phyloP scores from a whole-genome alignment of 2,329 filamentous ascomycete species.

The Elsinoe batatas region DNA sequence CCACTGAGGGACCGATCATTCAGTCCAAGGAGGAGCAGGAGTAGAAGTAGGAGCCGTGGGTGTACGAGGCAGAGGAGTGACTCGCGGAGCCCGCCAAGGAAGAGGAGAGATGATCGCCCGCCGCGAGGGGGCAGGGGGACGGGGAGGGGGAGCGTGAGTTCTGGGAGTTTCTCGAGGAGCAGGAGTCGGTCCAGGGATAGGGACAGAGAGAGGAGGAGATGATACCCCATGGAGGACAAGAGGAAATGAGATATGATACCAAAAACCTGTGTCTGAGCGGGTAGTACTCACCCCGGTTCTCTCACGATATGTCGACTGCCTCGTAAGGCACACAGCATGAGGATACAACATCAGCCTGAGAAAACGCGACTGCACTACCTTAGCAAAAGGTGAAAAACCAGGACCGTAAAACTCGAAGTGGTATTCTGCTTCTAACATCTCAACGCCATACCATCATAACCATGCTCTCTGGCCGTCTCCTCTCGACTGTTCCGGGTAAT shows the following conservation, averaged over 20 bases:
- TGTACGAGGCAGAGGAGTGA: conserved; percentile 15
- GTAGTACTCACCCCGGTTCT: too few species aligned
- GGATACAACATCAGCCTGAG: too few species aligned
- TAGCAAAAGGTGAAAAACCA: too few species aligned
- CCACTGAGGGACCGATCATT: conserved; percentile 13
- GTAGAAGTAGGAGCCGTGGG: conserved; percentile 18
- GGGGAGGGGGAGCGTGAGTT: conserved; percentile 27
- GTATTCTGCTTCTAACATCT: not conserved
- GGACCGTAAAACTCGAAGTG: not conserved
- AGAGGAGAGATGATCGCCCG: conserved; percentile 15
- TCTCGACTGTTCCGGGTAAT: too few species aligned
- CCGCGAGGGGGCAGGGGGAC: conserved; percentile 19
- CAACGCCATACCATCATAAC: not conserved
- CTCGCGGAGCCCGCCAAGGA: conserved; percentile 21
- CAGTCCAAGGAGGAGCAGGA: conserved; percentile 19
- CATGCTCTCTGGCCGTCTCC: not conserved
- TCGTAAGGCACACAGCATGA: too few species aligned
- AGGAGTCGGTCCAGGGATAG: conserved; percentile 30
- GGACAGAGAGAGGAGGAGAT: conserved; percentile 22
- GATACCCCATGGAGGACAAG: too few species aligned
- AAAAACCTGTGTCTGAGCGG: too few species aligned
- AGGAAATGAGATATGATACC: too few species aligned
- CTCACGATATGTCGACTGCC: too few species aligned
- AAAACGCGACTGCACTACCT: too few species aligned
- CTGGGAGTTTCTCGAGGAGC: conserved; percentile 22